Percentiles rank a stretch among this genome's conserved stretches.
Conservation (phyloP, 768 basidiomycete species). For the Pleurotus ostreatus region DNA sequence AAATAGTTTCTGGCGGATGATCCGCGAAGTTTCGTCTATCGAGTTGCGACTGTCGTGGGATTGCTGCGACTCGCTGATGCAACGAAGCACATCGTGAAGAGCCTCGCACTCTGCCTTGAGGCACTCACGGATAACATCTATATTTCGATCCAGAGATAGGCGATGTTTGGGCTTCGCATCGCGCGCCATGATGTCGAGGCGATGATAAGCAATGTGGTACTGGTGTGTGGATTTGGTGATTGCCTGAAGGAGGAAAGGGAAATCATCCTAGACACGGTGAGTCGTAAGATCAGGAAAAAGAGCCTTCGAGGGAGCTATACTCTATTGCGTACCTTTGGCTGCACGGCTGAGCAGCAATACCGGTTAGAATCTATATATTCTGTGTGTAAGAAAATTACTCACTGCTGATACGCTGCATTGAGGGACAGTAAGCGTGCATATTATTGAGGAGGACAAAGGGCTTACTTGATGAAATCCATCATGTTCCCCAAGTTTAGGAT, state of each 20-base stretch:
- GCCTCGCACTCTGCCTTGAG: neutral
- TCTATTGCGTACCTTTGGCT: neutral
- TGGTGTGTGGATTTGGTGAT: neutral
- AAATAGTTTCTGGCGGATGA: neutral
- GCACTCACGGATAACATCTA: neutral
- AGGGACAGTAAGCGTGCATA: neutral
- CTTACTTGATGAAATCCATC: conserved; percentile 4
- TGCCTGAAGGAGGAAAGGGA: neutral
- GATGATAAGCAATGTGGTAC: neutral
- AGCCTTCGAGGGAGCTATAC: no score
- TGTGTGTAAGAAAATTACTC: neutral
- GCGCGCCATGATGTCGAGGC: neutral
- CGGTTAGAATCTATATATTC: neutral
- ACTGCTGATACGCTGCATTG: neutral
- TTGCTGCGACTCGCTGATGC: neutral
- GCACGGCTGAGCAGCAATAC: neutral
- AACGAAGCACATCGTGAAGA: neutral
- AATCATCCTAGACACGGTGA: neutral
- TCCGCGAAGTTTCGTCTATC: neutral
- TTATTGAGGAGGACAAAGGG: neutral
- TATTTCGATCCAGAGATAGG: neutral
- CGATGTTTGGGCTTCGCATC: neutral
- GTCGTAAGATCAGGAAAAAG: no score
- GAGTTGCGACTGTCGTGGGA: neutral
- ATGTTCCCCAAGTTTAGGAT: neutral